phyloP scores from a whole-genome alignment of 2,329 filamentous ascomycete genomes.

The Phyllosticta citriasiana region DNA sequence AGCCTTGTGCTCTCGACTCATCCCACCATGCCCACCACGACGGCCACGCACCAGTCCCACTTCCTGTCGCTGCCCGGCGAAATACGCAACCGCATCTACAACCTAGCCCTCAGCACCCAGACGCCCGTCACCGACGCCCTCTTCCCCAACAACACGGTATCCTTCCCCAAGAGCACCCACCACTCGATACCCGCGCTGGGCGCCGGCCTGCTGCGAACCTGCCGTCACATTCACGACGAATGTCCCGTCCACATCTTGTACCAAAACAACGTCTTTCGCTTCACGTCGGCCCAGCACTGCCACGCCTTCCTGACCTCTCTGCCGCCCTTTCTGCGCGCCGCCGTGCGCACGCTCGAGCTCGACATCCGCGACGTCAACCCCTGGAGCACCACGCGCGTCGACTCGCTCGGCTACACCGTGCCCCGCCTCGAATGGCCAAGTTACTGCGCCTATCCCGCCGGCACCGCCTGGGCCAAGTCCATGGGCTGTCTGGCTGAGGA shows the following conservation, averaged over 20 bases:
- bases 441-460: slow-evolving; percentile 21
- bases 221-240: slow-evolving; percentile 25
- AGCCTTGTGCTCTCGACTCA: not conserved
- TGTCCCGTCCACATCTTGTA: slow-evolving; percentile 22
- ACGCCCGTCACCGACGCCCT: slow-evolving; percentile 20
- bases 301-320: slow-evolving; percentile 21
- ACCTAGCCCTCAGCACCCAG: slow-evolving; percentile 18
- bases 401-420: slow-evolving; percentile 11
- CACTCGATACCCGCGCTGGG: slow-evolving; percentile 14
- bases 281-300: slow-evolving; percentile 23
- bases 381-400: not conserved
- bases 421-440: slow-evolving; percentile 25
- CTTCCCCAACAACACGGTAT: slow-evolving; percentile 6
- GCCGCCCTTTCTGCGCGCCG: slow-evolving; percentile 14
- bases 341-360: slow-evolving; percentile 26
- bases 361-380: slow-evolving; percentile 22
- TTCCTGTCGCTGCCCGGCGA: slow-evolving; percentile 25
- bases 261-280: slow-evolving; percentile 26
- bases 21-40: not conserved
- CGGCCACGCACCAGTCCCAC: slow-evolving; percentile 17
- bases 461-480: slow-evolving; percentile 14
- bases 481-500: slow-evolving; percentile 19
- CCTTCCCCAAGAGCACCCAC: slow-evolving; percentile 4
- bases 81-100: slow-evolving; percentile 25
- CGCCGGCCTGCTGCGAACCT: slow-evolving; percentile 26